phyloP scores from a whole-genome alignment of 768 basidiomycete genomes.

The Lactarius evosmus region DNA sequence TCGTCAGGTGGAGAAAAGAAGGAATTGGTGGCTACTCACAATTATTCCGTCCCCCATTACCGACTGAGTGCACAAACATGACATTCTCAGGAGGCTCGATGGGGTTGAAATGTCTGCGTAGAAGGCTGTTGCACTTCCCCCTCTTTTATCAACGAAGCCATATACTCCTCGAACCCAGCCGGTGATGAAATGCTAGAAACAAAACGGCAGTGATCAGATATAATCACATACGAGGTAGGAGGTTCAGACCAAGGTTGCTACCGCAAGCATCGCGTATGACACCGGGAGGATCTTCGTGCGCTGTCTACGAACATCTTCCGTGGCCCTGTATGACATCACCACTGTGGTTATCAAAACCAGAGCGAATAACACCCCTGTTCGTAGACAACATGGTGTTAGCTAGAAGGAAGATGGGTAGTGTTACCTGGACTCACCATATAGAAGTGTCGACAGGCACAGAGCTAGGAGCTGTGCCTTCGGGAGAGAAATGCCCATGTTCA shows the following conservation, averaged over 20 bases:
- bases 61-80: constrained; percentile 6
- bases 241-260: constrained; percentile 8
- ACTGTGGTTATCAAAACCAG: constrained; percentile 4
- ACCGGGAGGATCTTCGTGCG: constrained; percentile 9
- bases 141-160: background rate
- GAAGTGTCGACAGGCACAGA: constrained; percentile 7
- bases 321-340: background rate
- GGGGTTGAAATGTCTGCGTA: constrained; percentile 1
- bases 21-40: background rate
- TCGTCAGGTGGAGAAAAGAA: background rate
- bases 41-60: constrained; percentile 1
- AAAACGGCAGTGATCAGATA: background rate
- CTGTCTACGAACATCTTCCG: constrained; percentile 1
- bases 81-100: background rate
- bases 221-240: background rate
- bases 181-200: background rate
- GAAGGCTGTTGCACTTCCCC: background rate
- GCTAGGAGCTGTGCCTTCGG: background rate
- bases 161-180: constrained; percentile 4
- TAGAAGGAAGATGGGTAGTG: background rate
- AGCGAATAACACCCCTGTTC: constrained; percentile 4
- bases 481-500: background rate
- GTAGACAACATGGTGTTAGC: background rate
- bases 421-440: constrained; percentile 7
- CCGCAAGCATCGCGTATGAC: constrained; percentile 7